Percentiles rank a stretch among this genome's conserved stretches.
Conservation (phyloP, 495 filamentous ascomycete genomes). For the Xylaria nigripes region DNA sequence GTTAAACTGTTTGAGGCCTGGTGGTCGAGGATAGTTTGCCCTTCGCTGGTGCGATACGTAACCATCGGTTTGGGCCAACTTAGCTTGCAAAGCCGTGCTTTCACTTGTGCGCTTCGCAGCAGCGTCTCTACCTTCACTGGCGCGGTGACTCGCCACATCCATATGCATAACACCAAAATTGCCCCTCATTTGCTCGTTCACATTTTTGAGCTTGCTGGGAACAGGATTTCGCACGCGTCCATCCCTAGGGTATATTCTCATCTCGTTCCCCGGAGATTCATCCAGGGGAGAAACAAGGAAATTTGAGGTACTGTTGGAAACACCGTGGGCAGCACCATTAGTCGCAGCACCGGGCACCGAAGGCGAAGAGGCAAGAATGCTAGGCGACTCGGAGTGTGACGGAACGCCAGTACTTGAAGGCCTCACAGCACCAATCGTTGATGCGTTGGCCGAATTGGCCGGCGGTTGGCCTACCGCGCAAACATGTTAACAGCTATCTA, state of each 20-base stretch:
- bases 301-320: constrained; percentile 15
- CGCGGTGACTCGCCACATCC: constrained; percentile 37
- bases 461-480: constrained; percentile 21
- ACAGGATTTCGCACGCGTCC: constrained; percentile 50
- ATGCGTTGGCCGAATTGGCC: constrained; percentile 26
- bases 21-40: constrained; percentile 32
- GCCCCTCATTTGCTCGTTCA: constrained; percentile 48
- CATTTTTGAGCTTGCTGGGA: constrained; percentile 49
- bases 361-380: constrained; percentile 15
- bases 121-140: constrained; percentile 40
- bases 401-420: constrained; percentile 14
- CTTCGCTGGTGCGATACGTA: constrained; percentile 41
- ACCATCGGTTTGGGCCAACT: constrained; percentile 40
- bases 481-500: constrained; percentile 11
- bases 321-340: constrained; percentile 14
- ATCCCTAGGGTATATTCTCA: constrained; percentile 34
- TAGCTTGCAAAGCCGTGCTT: constrained; percentile 45
- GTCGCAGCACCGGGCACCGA: constrained; percentile 13
- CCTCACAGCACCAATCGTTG: constrained; percentile 10
- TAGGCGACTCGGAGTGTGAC: constrained; percentile 18
- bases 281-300: constrained; percentile 18
- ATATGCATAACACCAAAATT: constrained; percentile 54
- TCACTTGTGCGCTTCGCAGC: constrained; percentile 50
- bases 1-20: constrained; percentile 26
- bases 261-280: constrained; percentile 19